Conservation (phyloP, 2,329 filamentous ascomycete genomes). For the Xylariomycetidae sp. region DNA sequence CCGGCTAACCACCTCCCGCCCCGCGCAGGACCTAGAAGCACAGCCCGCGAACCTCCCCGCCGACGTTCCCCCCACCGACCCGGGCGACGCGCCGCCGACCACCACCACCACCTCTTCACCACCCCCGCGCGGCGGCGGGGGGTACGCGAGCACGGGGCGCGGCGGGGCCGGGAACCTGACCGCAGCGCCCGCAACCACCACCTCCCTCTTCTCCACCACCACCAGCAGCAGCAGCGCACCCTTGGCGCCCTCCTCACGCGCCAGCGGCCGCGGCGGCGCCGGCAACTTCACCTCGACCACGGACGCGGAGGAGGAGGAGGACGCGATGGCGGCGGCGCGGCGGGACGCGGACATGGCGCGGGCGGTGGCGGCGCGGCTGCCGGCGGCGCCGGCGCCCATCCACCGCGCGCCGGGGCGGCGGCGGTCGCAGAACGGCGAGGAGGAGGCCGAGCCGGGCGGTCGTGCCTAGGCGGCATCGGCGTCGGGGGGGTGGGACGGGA, state of each 20-base stretch:
- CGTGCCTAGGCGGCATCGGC: slow-evolving; percentile 2
- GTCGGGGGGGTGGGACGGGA: no score
- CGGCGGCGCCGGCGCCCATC: slow-evolving; percentile 21
- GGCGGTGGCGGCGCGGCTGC: slow-evolving; percentile 21
- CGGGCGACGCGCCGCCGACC: no score
- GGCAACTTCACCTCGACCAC: slow-evolving; percentile 56
- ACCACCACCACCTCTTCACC: no score
- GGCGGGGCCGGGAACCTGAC: slow-evolving; percentile 9
- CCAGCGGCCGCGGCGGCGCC: slow-evolving; percentile 56
- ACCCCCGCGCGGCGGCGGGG: no score
- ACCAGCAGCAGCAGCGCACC: slow-evolving; percentile 13
- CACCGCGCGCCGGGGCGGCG: slow-evolving; percentile 19
- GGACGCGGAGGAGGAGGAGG: slow-evolving; percentile 18
- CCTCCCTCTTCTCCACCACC: slow-evolving; percentile 14
- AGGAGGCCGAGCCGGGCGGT: background rate
- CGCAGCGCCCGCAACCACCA: slow-evolving; percentile 14
- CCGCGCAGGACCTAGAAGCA: background rate
- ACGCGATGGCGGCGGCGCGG: slow-evolving; percentile 19
- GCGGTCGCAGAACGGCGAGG: slow-evolving; percentile 15
- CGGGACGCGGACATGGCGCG: slow-evolving; percentile 22
- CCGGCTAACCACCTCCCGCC: background rate
- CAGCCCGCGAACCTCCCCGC: no score
- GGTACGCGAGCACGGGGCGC: no score
- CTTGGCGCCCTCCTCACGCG: slow-evolving; percentile 10
- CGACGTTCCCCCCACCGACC: no score